Conservation (phyloP, 305 asterid genomes). For the Fraxinus ornus region DNA sequence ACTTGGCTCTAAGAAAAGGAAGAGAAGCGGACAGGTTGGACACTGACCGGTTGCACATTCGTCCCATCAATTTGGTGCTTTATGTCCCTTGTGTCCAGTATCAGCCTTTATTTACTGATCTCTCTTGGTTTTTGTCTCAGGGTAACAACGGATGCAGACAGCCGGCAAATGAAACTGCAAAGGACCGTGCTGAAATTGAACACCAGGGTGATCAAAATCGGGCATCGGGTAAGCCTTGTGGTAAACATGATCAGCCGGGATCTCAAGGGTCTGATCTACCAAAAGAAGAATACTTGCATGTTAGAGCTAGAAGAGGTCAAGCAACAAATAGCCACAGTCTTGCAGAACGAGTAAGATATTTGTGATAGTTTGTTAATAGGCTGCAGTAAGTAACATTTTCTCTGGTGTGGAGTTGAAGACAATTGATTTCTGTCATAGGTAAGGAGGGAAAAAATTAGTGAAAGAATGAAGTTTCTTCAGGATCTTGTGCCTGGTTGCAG, state of each 20-base stretch:
- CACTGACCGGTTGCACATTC: neutral
- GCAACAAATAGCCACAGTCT: slow-evolving; percentile 99
- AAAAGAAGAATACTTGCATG: slow-evolving; percentile 83
- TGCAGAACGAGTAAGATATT: slow-evolving; percentile 79
- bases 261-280: slow-evolving; percentile 73
- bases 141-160: slow-evolving; percentile 37
- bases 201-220: slow-evolving; percentile 50
- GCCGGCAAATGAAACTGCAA: slow-evolving; percentile 33
- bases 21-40: slow-evolving; percentile 61
- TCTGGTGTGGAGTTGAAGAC: slow-evolving; percentile 4
- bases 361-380: neutral
- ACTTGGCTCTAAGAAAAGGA: slow-evolving; percentile 64
- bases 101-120: neutral
- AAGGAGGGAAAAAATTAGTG: slow-evolving; percentile 96
- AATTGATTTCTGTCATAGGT: slow-evolving; percentile 44
- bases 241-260: slow-evolving; percentile 62
- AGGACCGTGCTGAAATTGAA: slow-evolving; percentile 38
- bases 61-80: neutral
- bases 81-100: slow-evolving; percentile 11
- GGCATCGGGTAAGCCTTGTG: slow-evolving; percentile 47
- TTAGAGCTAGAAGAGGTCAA: slow-evolving; percentile 92
- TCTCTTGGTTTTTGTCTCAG: slow-evolving; percentile 28
- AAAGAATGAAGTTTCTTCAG: slow-evolving; percentile 98
- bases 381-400: neutral
- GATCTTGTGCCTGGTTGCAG: slow-evolving; percentile 99